phyloP scores from a whole-genome alignment of 2,329 filamentous ascomycete species.

The Tolypocladium album region DNA sequence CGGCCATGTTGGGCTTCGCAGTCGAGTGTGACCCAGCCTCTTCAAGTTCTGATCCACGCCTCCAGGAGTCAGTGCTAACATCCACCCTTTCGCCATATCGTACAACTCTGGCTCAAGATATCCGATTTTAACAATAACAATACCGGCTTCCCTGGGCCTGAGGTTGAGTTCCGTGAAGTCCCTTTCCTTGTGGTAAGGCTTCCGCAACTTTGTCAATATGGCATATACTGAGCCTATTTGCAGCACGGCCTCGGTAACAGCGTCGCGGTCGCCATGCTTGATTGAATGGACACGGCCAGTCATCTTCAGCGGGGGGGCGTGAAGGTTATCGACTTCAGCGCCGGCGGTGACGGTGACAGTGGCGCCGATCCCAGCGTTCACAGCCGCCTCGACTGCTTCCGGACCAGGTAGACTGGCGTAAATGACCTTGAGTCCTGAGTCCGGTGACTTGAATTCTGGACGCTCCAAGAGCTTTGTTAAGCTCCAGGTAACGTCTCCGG shows the following conservation, averaged over 20 bases:
- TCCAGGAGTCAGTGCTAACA: slow-evolving; percentile 41
- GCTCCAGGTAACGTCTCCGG: slow-evolving; percentile 43
- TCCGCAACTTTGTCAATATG: slow-evolving; percentile 39
- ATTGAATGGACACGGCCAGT: slow-evolving; percentile 39
- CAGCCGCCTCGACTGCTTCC: slow-evolving; percentile 27
- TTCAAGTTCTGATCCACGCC: slow-evolving; percentile 42
- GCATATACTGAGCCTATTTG: slow-evolving; percentile 38
- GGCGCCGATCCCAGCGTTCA: slow-evolving; percentile 32
- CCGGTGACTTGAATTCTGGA: slow-evolving; percentile 27
- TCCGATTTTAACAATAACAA: slow-evolving; percentile 45
- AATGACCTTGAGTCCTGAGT: slow-evolving; percentile 29
- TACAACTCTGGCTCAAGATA: slow-evolving; percentile 44
- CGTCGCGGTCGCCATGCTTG: slow-evolving; percentile 37
- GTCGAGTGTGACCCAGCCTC: slow-evolving; percentile 35
- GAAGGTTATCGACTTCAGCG: slow-evolving; percentile 35
- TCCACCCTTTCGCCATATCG: slow-evolving; percentile 42
- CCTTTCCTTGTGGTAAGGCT: slow-evolving; percentile 41
- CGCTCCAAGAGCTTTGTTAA: slow-evolving; percentile 32
- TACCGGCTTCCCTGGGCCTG: slow-evolving; percentile 30
- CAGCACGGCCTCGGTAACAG: slow-evolving; percentile 35
- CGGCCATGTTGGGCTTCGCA: slow-evolving; percentile 34
- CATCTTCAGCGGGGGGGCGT: slow-evolving; percentile 37
- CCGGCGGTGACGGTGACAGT: slow-evolving; percentile 39
- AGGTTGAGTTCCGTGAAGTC: slow-evolving; percentile 40
- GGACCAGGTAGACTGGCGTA: slow-evolving; percentile 42